phyloP scores from a whole-genome alignment of 805 yeast genomes.

The Tetrapisispora pingtungensis region DNA sequence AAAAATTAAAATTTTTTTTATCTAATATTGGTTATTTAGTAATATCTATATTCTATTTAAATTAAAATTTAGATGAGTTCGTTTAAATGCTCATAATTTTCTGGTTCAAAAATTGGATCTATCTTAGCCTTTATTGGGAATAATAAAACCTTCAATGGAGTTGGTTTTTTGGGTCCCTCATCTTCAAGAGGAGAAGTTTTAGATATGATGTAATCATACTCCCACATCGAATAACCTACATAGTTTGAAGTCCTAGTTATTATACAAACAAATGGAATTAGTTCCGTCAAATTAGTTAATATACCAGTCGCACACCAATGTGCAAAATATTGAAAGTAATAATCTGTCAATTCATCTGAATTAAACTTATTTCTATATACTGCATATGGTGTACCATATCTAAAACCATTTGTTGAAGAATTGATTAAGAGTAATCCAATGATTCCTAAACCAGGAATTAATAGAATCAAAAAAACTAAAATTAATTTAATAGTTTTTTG shows the following conservation, averaged over 20 bases:
- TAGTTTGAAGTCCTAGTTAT: slow-evolving; percentile 1
- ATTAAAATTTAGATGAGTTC: not conserved
- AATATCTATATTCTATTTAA: too few species aligned
- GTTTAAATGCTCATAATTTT: not conserved
- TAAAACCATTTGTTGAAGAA: not conserved
- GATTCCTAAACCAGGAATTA: slow-evolving; percentile 1
- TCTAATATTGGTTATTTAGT: too few species aligned
- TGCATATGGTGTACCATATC: slow-evolving; percentile 1
- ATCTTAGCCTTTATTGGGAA: not conserved
- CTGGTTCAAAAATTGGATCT: not conserved
- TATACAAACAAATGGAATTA: not conserved
- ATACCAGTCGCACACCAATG: slow-evolving; percentile 3
- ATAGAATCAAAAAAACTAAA: not conserved
- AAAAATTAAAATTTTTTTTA: too few species aligned
- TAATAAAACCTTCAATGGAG: not conserved
- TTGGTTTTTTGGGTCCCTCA: not conserved
- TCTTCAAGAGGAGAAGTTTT: not conserved
- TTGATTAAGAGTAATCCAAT: not conserved
- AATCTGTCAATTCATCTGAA: not conserved
- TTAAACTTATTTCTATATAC: not conserved
- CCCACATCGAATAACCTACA: slow-evolving; percentile 1
- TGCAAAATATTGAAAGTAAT: not conserved
- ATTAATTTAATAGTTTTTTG: not conserved
- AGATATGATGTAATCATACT: not conserved
- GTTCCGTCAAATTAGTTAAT: not conserved